Evolutionary conservation across 2,329 filamentous ascomycete genomes (phyloP), one percentile per base, ranked within the genome.

Genomic region (Fusarium tuaranense): DNA sequence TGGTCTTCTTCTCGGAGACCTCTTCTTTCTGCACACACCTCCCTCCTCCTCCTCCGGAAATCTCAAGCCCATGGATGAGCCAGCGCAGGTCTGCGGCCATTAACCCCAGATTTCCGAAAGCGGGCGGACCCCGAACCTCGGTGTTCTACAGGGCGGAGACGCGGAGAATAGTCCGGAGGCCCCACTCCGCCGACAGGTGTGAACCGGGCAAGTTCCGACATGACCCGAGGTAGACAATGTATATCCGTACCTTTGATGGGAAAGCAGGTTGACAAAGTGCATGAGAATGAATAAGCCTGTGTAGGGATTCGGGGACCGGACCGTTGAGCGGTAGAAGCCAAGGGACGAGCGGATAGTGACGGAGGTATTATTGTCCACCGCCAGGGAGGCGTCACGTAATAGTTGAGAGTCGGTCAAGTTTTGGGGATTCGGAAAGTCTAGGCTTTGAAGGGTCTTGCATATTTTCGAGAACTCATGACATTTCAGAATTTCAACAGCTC

Each of bases 81-180:
- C 30, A 30, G 30, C 63, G 63, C 63, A 65, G 48, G 36, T 38
- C 27, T 74, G 68, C 68, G 68, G 60, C 68, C 70, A 53, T n/a
- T 57, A 71, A 58, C 70, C 70, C 70, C 70, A 68, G 70, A 60
- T 73, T 73, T 68, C 71, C 67, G 55, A 68, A 55, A 73, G 34
- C 60, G 30, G 48, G 39, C 36, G 25, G 65, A 27, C 20, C 51
- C 30, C 30, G 39, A 41, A 38, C 41, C 60, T 63, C 60, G 60
- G 60, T 27, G 22, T 27, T 16, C 18, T 34, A 30, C n/a, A 22
- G 20, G 25, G 63, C 53, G 53, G 39, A 65, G 53, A 65, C 39
- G 27, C 41, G 39, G 59, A 62, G 38, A 58, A 30, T 22, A 46
- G 63, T 14, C 22, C 27, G 51, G 38, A 30, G 39, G 38, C 53